Percentiles rank a stretch among this genome's conserved stretches.
Evolutionary conservation across 2,329 filamentous ascomycete genomes (phyloP).

Genomic region (Stagonosporopsis rhizophila): DNA sequence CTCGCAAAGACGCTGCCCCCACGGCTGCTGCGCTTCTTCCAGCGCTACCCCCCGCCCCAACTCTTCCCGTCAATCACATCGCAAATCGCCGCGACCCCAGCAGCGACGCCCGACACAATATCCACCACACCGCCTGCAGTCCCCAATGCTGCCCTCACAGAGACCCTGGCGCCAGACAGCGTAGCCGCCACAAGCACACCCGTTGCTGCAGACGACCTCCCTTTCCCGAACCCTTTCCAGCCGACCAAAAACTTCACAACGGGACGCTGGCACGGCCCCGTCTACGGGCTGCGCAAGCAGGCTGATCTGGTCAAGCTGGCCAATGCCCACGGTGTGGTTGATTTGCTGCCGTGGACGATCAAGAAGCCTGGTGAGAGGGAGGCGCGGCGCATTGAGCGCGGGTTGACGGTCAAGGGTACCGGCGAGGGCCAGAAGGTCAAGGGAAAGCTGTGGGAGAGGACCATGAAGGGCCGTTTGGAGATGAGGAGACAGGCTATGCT

Average conservation of each 20-base stretch:
- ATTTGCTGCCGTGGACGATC: constrained; percentile 75
- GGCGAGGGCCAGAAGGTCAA: constrained; percentile 93
- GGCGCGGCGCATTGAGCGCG: constrained; percentile 76
- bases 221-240: constrained; percentile 79
- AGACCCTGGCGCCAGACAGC: constrained; percentile 35
- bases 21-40: constrained; percentile 84
- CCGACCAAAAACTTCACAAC: constrained; percentile 79
- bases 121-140: constrained; percentile 27
- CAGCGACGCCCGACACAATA: constrained; percentile 15
- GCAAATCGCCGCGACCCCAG: constrained; percentile 18
- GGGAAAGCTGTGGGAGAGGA: constrained; percentile 92
- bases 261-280: constrained; percentile 82
- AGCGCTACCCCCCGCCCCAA: constrained; percentile 78
- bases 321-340: constrained; percentile 76
- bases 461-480: constrained; percentile 82
- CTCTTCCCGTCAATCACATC: constrained; percentile 50
- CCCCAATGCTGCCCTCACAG: constrained; percentile 50
- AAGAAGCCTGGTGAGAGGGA: constrained; percentile 79
- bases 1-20: constrained; percentile 77
- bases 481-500: constrained; percentile 90
- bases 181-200: constrained; percentile 6
- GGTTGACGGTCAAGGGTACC: constrained; percentile 87
- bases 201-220: constrained; percentile 48
- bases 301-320: constrained; percentile 91
- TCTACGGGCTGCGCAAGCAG: constrained; percentile 84